Evolutionary conservation across 202 grass and related monocot species (phyloP), one percentile per base, ranked within the genome.

Genomic region (Musa balbisiana): DNA sequence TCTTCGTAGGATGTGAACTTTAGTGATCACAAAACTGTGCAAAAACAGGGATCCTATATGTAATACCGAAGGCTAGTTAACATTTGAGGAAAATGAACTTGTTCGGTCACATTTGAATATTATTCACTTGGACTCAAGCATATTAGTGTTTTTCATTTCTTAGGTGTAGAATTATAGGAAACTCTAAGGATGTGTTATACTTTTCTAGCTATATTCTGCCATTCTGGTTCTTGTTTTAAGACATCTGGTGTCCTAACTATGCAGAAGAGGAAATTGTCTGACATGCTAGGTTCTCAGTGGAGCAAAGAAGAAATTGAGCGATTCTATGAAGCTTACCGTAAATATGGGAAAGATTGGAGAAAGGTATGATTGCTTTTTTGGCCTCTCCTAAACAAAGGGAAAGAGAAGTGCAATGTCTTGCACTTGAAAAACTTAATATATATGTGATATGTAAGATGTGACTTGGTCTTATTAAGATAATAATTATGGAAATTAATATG

Each of bases 311-410:
- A 98, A 64, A 85, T 98, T 19, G 91, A 98, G 78, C 72, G 49
- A 24, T 98, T 98, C 74, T 98, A 98, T 80, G 88, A 82, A 85
- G 83, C 86, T 13, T 98, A 94, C 60, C 87, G 95, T 54, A 98
- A 94, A 86, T 87, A 88, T 83, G 95, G 91, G 78, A 98, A 92
- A 85, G 91, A 98, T 83, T 98, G 95, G 95, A 94, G 73, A 87
- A 98, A 98, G 87, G 91, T 98, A 62, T 82, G 74, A 53, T 80
- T 65, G 83, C 24, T 71, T 13, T 55, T 75, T 20, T 27, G 54
- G 5, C 69, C 55, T 43, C 21, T 73, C 19, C 19, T 19, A 50
- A 69, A n/a, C 15, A 69, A 69, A 69, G 51, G 3, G n/a, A 25
- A 4, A 67, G 33, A 51, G 11, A 19, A 50, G 17, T 69, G 17